Base-by-base conservation (phyloP, 352 stramenopile species). In the Phytophthora pini region DNA sequence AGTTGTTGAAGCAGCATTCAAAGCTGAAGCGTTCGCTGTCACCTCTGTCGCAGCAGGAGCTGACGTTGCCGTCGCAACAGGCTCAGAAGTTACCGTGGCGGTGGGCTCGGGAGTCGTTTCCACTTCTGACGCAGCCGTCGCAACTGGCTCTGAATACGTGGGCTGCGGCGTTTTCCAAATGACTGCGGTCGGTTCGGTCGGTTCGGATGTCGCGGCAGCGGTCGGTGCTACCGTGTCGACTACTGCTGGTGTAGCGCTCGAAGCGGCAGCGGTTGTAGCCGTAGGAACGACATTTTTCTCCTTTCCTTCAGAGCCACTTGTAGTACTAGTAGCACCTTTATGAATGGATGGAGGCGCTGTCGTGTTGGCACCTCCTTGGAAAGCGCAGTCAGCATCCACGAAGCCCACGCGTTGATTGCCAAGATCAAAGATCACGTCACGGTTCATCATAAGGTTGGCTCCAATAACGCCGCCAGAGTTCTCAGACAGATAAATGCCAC, bases 361-460 rank as follows among this genome's bases (percentile, higher is more conserved):
- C 22, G 45, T 32, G 3, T 72, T 72, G 11, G 38, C 17, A 38
- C 9, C 31, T 41, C 20, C 55, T 17, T 72, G 48, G 47, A 68
- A 80, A 1, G 56, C 48, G 34, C 87, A 95, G 47, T 93, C 71
- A 2, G 87, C 83, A 34, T 90, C 73, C 6, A 86, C 87, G 65
- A 95, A 95, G 0, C 86, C 88, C 6, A 95, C 76, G n/a, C 86
- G 84, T 34, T 90, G 70, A 52, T 87, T 84, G 1, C 72, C 77
- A 1, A 72, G 61, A 53, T 95, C 88, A 63, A 95, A 95, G 22
- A 95, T 88, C 26, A 95, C 80, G 40, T 95, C 86, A 26, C 84
- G 82, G 44, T 88, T 72, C 72, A 82, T 83, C 88, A 95, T 94
- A 41, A 95, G 77, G 68, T 91, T 91, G 41, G 88, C 85, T 7